phyloP scores from a whole-genome alignment of 139 green algal species.

The Picochlorum sp. region DNA sequence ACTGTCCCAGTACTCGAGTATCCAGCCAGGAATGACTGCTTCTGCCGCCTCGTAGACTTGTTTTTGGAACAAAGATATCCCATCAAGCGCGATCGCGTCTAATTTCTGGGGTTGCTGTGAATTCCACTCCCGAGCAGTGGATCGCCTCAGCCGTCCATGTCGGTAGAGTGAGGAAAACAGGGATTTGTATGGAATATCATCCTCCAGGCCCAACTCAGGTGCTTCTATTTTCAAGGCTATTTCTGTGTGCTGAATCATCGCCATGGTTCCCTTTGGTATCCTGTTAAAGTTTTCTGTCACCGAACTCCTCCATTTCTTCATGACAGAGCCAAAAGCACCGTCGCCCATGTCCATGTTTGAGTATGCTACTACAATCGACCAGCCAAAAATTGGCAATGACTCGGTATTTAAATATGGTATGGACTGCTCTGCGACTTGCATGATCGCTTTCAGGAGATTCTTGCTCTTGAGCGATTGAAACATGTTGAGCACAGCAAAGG shows the following conservation, averaged over 20 bases:
- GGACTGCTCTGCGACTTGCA: neutral
- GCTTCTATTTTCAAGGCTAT: no score
- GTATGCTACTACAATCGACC: constrained; percentile 11
- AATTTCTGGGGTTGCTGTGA: neutral
- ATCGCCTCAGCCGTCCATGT: neutral
- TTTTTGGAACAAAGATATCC: constrained; percentile 2
- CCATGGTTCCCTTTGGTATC: no score
- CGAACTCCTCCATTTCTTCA: no score
- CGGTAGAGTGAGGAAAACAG: no score
- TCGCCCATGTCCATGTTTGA: neutral
- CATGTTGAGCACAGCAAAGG: neutral
- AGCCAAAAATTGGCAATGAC: constrained; percentile 3
- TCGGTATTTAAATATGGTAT: neutral
- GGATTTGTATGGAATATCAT: no score
- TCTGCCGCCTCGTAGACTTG: neutral
- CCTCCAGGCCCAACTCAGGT: no score
- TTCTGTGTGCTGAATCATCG: no score
- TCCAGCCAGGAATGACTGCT: neutral
- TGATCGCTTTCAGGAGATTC: neutral
- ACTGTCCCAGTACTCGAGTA: constrained; percentile 5
- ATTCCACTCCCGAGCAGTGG: neutral
- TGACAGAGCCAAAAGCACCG: neutral
- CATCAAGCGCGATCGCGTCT: neutral
- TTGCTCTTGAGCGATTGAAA: neutral
- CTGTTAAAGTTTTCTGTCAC: no score